Evolutionary conservation across 768 basidiomycete genomes (phyloP).

Genomic region (Mycena galopus): DNA sequence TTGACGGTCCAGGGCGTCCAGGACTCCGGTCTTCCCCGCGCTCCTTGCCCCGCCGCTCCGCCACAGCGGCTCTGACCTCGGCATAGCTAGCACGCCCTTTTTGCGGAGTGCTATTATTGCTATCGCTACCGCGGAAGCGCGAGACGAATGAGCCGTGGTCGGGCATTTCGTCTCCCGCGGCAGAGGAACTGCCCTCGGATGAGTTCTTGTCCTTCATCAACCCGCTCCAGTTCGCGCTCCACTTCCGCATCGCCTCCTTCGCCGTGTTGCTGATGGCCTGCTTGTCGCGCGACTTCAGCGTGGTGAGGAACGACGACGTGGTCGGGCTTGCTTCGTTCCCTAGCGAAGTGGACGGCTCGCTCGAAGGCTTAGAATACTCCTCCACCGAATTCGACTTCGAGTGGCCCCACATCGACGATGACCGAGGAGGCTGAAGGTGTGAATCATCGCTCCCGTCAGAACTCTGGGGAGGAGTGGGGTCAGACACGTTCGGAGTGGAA

Average conservation of each 20-base stretch:
- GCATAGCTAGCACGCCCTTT: constrained; percentile 73
- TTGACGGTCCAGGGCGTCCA: constrained; percentile 28
- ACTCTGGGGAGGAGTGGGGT: constrained; percentile 53
- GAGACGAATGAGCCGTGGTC: constrained; percentile 57
- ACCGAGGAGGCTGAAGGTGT: constrained; percentile 29
- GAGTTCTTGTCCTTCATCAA: constrained; percentile 74
- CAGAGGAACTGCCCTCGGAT: constrained; percentile 32
- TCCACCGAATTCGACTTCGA: constrained; percentile 39
- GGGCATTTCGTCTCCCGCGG: constrained; percentile 54
- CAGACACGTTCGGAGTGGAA: constrained; percentile 48
- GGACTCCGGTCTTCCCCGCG: constrained; percentile 44
- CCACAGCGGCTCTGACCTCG: constrained; percentile 83
- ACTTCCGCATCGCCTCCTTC: constrained; percentile 92
- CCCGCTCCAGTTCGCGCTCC: constrained; percentile 86
- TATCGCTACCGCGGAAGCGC: constrained; percentile 50
- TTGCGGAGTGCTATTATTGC: constrained; percentile 47
- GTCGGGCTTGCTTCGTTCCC: constrained; percentile 37
- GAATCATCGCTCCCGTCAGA: constrained; percentile 42
- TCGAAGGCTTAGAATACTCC: constrained; percentile 39
- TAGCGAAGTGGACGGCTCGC: constrained; percentile 49
- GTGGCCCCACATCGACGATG: constrained; percentile 31
- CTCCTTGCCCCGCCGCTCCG: constrained; percentile 69
- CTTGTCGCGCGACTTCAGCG: constrained; percentile 88
- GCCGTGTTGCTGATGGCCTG: constrained; percentile 88
- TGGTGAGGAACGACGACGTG: constrained; percentile 78